Base-by-base conservation (phyloP, 176 grass and related monocot species). In the Hordeum marinum region DNA sequence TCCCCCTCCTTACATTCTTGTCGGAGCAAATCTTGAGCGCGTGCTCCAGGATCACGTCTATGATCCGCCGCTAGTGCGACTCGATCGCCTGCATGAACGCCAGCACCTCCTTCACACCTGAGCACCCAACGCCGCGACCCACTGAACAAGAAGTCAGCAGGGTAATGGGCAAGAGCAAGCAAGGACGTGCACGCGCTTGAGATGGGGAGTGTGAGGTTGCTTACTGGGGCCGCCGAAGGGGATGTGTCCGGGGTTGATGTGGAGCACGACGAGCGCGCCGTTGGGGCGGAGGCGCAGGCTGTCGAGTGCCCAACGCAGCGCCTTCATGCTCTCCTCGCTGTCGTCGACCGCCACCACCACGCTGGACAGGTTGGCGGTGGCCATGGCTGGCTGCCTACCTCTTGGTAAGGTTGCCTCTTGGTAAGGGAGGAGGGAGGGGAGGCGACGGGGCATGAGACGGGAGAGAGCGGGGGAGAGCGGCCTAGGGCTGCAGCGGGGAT, bases 141-240 rank as follows among this genome's bases (percentile, higher is more conserved):
- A 54, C 7, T 20, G 42, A n/a, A 11, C 25, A 85, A 87, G 41
- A 25, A 31, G 65, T 93, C 64, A 79, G 76, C 54, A 21, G 54
- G 23, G 24, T 69, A 61, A 43, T 3, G 63, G 23, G 0, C 41
- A 70, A 50, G 82, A 68, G 77, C 39, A n/a, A n/a, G n/a, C n/a
- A 1, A 80, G 13, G 15, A 79, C 8, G 31, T n/a, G 76, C 18
- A 4, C 12, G 65, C 11, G 37, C 1, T 8, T 0, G 7, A 59
- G 40, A 60, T 50, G 78, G 59, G 18, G 40, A 59, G 32, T 50
- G 76, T n/a, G 63, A 8, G 42, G 26, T 11, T 35, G 41, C 58
- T 88, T 92, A 98, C 96, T 95, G n/a, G 91, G 96, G 63, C 96
- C 96, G 26, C 93, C 93, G 90, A 95, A 98, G 88, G 96, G 96